Base-by-base conservation (phyloP, 2,329 filamentous ascomycete genomes). In the Xylogone sp. region DNA sequence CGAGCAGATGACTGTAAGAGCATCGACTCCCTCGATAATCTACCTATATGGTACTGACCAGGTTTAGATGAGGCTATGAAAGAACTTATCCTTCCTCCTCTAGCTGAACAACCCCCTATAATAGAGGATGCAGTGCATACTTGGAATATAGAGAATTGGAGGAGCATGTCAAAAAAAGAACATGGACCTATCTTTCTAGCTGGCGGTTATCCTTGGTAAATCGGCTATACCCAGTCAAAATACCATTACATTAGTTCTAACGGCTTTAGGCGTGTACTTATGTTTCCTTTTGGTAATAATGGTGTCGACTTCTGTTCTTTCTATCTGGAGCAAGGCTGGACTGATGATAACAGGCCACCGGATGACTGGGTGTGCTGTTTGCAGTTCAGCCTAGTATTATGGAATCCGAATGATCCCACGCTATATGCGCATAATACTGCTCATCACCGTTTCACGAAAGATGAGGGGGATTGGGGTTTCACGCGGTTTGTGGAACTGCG, bases 381-480 rank as follows among this genome's bases (percentile, higher is more conserved):
- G 43, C 94, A 97, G 67, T 99, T 99, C 70, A 86, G 89, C 53
- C 77, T 99, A 46, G 93, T 97, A 3, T 76, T 99, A 50, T 97
- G 90, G 86, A 99, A 97, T 69, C 86, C 87, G 44, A 90, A 93
- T 65, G 90, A 97, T 62, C 93, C 94, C n/a, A 84, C 84, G 56
- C 81, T 97, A 61, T 90, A 87, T 68, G 71, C 80, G 39, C 88
- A 96, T 62, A 85, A 90, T 74, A 81, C 76, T 43, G 94, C 94
- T n/a, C 90, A 92, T 61, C 94, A 99, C 68, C 87, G 94, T 53
- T 99, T 97, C 70, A 97, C 91, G 3, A 89, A 88, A 57, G 94
- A 97, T 43, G 94, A 99, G 70, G 91, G 90, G 21, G 94, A 99
- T 64, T 99, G 94, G 94, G 94, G 94, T 1, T 99, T 99, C 69